A percentile compares a stretch with the other conserved stretches of the same genome.
These are phyloP conservation scores for carrot (Daucus carota) DNA, from an alignment of 129 eudicot genomes.

Conservation along the genomic window DNA sequence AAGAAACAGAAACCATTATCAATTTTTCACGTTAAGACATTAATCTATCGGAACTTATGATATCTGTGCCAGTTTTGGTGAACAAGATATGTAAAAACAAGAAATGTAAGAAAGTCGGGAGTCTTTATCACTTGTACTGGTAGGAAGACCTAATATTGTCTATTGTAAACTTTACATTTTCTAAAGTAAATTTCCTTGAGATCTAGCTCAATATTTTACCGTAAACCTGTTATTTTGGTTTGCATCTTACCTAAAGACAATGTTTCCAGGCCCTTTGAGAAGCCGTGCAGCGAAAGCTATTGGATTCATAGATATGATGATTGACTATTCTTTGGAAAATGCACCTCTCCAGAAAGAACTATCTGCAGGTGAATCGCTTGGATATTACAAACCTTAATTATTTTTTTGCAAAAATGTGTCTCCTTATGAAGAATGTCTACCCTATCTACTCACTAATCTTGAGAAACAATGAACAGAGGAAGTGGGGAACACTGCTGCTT, in stretches of 20 bases:
- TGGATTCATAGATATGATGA: slow-evolving; percentile 89
- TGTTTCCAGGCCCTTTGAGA: slow-evolving; percentile 65
- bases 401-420: neutral
- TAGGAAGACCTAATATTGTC: neutral
- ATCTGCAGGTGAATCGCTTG: slow-evolving; percentile 45
- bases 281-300: slow-evolving; percentile 98
- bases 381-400: neutral
- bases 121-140: neutral
- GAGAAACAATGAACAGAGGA: slow-evolving; percentile 49
- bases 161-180: neutral
- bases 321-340: slow-evolving; percentile 68
- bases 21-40: neutral
- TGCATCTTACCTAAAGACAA: neutral
- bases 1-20: neutral
- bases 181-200: neutral
- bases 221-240: neutral
- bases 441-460: slow-evolving; percentile 15
- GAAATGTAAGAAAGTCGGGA: neutral
- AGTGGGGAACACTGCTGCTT: slow-evolving; percentile 88
- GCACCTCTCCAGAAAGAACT: slow-evolving; percentile 83
- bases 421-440: neutral
- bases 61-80: neutral
- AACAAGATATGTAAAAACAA: neutral
- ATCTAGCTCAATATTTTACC: neutral
- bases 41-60: neutral